These are phyloP conservation scores for Salix udensis DNA, from an alignment of 345 rosid genomes.

Conservation along the genomic window DNA sequence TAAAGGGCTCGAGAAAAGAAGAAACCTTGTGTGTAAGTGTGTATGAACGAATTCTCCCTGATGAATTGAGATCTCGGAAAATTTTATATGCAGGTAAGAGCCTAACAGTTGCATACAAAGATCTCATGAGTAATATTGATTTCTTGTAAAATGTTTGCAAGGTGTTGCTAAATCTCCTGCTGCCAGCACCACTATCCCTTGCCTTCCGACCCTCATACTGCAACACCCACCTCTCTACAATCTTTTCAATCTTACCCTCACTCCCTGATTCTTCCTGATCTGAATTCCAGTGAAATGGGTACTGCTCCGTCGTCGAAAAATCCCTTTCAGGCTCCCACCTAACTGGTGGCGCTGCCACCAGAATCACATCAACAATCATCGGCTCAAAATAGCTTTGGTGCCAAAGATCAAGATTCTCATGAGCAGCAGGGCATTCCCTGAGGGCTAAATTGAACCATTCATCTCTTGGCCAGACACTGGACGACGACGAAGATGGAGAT, in stretches of 20 bases:
- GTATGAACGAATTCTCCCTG: conserved; percentile 52
- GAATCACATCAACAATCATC: conserved; percentile 79
- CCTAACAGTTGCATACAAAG: conserved; percentile 75
- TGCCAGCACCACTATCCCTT: conserved; percentile 48
- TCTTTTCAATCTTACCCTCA: conserved; percentile 53
- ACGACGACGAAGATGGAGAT: conserved; percentile 76
- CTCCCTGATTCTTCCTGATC: conserved; percentile 64
- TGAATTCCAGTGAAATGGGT: conserved; percentile 44
- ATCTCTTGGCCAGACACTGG: conserved; percentile 81
- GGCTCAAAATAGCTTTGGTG: conserved; percentile 68
- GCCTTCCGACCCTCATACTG: conserved; percentile 68
- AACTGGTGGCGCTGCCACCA: conserved; percentile 45
- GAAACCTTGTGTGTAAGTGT: conserved; percentile 76
- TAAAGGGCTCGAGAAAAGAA: conserved; percentile 72
- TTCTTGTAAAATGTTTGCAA: conserved; percentile 71
- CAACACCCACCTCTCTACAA: conserved; percentile 90
- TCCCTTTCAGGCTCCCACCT: conserved; percentile 56
- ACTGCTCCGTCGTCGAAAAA: conserved; percentile 42
- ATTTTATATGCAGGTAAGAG: conserved; percentile 88
- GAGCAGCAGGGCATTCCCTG: conserved; percentile 76
- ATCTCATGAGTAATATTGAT: conserved; percentile 71
- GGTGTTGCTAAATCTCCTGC: conserved; percentile 61
- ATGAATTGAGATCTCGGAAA: conserved; percentile 70
- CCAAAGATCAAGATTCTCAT: conserved; percentile 77
- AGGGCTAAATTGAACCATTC: conserved; percentile 94